These are phyloP conservation scores for Pilasporangium apinafurcum DNA, from an alignment of 352 stramenopile species.

Conservation along the genomic window DNA sequence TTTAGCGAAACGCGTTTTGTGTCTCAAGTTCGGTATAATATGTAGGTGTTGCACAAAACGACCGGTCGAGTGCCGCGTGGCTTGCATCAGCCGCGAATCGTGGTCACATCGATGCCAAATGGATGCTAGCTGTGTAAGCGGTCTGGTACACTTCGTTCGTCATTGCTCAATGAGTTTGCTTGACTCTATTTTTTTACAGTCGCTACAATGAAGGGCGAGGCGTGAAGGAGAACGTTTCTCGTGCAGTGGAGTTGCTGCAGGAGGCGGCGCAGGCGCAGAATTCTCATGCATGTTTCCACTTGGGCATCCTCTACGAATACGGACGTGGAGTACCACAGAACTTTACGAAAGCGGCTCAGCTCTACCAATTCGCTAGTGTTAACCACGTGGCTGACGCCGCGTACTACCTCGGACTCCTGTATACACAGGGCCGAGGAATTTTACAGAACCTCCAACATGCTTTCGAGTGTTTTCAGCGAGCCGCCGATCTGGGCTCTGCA, in stretches of 20 bases:
- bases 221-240: slow-evolving; percentile 16
- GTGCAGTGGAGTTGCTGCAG: slow-evolving; percentile 22
- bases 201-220: slow-evolving; percentile 36
- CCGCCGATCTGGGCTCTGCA: slow-evolving; percentile 24
- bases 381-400: slow-evolving; percentile 28
- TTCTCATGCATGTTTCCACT: slow-evolving; percentile 23
- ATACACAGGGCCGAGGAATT: slow-evolving; percentile 35
- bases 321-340: slow-evolving; percentile 26
- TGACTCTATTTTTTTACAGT: slow-evolving; percentile 9
- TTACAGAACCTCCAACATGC: slow-evolving; percentile 24
- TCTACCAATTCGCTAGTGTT: slow-evolving; percentile 23
- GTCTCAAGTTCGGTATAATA: background rate
- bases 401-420: slow-evolving; percentile 51
- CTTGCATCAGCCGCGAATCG: slow-evolving; percentile 25
- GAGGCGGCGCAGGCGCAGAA: slow-evolving; percentile 15
- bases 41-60: slow-evolving; percentile 14
- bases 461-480: slow-evolving; percentile 25
- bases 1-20: background rate
- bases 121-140: slow-evolving; percentile 42
- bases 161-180: background rate
- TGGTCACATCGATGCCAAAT: slow-evolving; percentile 37
- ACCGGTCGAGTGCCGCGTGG: slow-evolving; percentile 26
- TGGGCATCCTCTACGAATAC: slow-evolving; percentile 51
- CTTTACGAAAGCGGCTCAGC: slow-evolving; percentile 20
- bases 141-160: background rate